Percentiles rank a stretch among this genome's conserved stretches.
Evolutionary conservation across 805 yeast genomes (phyloP).

Genomic region (Isabelozyma heimii): DNA sequence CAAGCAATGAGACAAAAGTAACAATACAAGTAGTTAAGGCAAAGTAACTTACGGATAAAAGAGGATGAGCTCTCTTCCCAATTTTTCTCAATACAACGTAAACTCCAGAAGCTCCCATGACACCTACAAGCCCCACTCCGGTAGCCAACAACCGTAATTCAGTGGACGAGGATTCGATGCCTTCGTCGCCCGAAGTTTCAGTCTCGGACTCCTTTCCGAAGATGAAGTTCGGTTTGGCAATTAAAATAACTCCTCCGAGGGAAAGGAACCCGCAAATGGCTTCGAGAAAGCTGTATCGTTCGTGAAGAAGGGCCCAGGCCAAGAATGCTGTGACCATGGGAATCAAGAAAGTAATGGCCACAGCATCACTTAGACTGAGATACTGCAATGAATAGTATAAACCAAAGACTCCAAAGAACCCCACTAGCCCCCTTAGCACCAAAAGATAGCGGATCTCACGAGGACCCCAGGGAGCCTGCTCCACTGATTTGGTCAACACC

Average conservation of each 20-base stretch:
- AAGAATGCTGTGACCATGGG: slow-evolving; percentile 76
- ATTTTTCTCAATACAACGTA: slow-evolving; percentile 71
- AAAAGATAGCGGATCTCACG: slow-evolving; percentile 51
- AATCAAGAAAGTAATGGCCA: slow-evolving; percentile 71
- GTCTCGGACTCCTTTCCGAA: slow-evolving; percentile 45
- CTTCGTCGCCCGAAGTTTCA: slow-evolving; percentile 29
- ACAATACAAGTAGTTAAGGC: slow-evolving; percentile 59
- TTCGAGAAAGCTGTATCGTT: slow-evolving; percentile 64
- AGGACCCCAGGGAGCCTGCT: slow-evolving; percentile 71
- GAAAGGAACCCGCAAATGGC: slow-evolving; percentile 68
- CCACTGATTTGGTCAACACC: slow-evolving; percentile 45
- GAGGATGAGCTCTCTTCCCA: slow-evolving; percentile 77
- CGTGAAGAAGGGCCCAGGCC: slow-evolving; percentile 67
- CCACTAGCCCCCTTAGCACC: slow-evolving; percentile 63
- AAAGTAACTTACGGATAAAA: slow-evolving; percentile 75
- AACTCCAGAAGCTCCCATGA: slow-evolving; percentile 66
- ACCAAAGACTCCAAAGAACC: slow-evolving; percentile 79
- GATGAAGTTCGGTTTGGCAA: slow-evolving; percentile 77
- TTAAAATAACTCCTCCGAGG: slow-evolving; percentile 70
- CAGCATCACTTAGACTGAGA: slow-evolving; percentile 76
- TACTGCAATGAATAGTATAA: slow-evolving; percentile 73
- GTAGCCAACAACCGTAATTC: slow-evolving; percentile 61
- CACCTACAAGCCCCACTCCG: slow-evolving; percentile 61
- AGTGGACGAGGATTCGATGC: slow-evolving; percentile 52
- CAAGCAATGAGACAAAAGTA: slow-evolving; percentile 49